Evolutionary conservation across 2,329 filamentous ascomycete species (phyloP).

Genomic region (Colletotrichum echinochloae): DNA sequence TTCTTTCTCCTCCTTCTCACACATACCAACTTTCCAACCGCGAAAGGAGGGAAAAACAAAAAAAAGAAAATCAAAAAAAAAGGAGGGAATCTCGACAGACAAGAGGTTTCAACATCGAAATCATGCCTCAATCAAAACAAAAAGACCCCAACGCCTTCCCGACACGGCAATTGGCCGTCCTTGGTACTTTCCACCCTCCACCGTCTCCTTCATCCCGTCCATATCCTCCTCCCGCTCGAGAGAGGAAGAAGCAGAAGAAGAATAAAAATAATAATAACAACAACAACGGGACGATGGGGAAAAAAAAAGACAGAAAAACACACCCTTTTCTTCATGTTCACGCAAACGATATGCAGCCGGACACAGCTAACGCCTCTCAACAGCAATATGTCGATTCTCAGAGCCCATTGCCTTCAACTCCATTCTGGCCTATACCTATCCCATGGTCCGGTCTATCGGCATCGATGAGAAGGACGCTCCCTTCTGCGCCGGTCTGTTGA

Average conservation of each 20-base stretch:
- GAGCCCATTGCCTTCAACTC: constrained; percentile 61
- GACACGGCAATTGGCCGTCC: constrained; percentile 32
- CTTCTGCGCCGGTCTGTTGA: constrained; percentile 63
- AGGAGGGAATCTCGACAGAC: neutral
- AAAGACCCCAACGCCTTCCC: constrained; percentile 38
- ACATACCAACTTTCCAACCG: constrained; percentile 5
- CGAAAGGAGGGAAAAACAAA: neutral
- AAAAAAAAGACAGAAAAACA: neutral
- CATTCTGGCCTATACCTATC: constrained; percentile 57
- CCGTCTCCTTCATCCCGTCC: neutral
- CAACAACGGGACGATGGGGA: neutral
- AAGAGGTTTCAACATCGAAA: constrained; percentile 7
- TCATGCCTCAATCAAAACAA: constrained; percentile 34
- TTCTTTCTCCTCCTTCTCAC: neutral
- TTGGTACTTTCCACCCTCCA: constrained; percentile 31
- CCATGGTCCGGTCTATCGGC: constrained; percentile 55
- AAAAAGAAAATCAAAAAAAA: no score
- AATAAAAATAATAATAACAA: neutral
- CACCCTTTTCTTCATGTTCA: neutral
- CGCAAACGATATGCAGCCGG: neutral
- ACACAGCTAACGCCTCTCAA: constrained; percentile 23
- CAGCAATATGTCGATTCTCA: constrained; percentile 59
- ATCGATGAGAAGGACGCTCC: constrained; percentile 52
- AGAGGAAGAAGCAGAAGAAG: neutral
- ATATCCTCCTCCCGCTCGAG: neutral